Base-by-base conservation (phyloP, 306 rosid genomes). In the Vigna hirtella region DNA sequence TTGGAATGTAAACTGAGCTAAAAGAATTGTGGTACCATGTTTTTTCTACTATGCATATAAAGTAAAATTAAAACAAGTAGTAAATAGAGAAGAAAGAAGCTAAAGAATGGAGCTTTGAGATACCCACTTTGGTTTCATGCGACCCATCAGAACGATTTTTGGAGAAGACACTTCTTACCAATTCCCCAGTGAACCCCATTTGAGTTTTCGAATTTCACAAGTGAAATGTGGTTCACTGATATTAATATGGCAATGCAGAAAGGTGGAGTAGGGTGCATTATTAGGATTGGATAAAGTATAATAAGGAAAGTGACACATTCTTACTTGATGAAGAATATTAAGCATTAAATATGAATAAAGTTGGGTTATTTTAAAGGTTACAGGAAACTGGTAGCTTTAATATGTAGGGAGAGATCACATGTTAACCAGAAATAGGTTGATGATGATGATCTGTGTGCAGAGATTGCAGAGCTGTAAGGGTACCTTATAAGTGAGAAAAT, bases 171-270 rank as follows among this genome's bases (percentile, higher is more conserved):
- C 81, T 90, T 83, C 85, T 87, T 42, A 89, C 97, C 81, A 94
- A 80, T 70, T 84, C 98, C 15, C 91, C 87, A 22, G 83, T 88
- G 88, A 94, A 86, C n/a, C 98, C 98, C 98, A 94, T 94, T 69
- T 68, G 56, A 53, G 70, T 48, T 66, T 34, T 62, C 53, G 36
- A 73, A 74, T n/a, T 73, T 64, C 79, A 77, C 55, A 72, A 66
- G 69, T 72, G 74, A 67, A 78, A 63, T 65, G 74, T 77, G 76
- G 70, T 28, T 72, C 38, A 66, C 56, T 58, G 68, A 26, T 73
- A 77, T 77, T 62, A 82, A 88, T 81, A 82, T 65, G 79, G 58
- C 81, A 86, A 65, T 36, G 82, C 79, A 71, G 53, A 78, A 50
- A 50, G 73, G 70, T 59, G 78, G 65, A 70, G 81, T 57, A 56